A percentile compares a stretch with the other conserved stretches of the same genome.
phyloP scores from a whole-genome alignment of 2,329 filamentous ascomycete genomes.

The Cladobotryum protrusum region DNA sequence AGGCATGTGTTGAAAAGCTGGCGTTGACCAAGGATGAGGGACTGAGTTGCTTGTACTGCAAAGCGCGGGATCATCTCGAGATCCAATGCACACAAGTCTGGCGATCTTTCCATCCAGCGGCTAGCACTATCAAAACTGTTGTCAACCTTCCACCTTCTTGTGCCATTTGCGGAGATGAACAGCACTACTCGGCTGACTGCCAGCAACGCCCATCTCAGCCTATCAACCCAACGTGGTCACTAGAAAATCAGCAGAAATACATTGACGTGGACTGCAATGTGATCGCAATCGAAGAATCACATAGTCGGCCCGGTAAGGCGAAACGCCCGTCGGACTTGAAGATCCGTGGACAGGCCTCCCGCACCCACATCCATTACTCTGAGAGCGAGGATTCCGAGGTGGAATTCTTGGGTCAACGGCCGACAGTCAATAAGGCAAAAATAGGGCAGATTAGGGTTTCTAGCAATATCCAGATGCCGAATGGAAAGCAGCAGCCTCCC shows the following conservation, averaged over 20 bases:
- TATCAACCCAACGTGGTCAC: slow-evolving; percentile 45
- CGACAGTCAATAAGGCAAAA: slow-evolving; percentile 22
- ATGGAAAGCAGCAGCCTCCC: slow-evolving; percentile 26
- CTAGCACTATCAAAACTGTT: slow-evolving; percentile 40
- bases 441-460: slow-evolving; percentile 34
- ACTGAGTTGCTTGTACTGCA: slow-evolving; percentile 56
- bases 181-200: slow-evolving; percentile 56
- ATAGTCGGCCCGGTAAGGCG: slow-evolving; percentile 18
- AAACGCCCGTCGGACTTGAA: slow-evolving; percentile 24
- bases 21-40: slow-evolving; percentile 45
- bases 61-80: slow-evolving; percentile 51
- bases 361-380: slow-evolving; percentile 38
- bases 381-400: slow-evolving; percentile 42
- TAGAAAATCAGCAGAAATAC: slow-evolving; percentile 42
- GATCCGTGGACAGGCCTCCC: slow-evolving; percentile 29
- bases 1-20: slow-evolving; percentile 52
- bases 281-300: slow-evolving; percentile 31
- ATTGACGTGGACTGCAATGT: slow-evolving; percentile 39
- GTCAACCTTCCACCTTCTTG: slow-evolving; percentile 46
- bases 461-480: slow-evolving; percentile 35
- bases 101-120: slow-evolving; percentile 45
- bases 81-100: slow-evolving; percentile 54
- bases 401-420: slow-evolving; percentile 34
- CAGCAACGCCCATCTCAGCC: slow-evolving; percentile 17
- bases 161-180: slow-evolving; percentile 47